Base-by-base conservation (phyloP, 2,329 filamentous ascomycete species). In the Neonectria magnoliae region DNA sequence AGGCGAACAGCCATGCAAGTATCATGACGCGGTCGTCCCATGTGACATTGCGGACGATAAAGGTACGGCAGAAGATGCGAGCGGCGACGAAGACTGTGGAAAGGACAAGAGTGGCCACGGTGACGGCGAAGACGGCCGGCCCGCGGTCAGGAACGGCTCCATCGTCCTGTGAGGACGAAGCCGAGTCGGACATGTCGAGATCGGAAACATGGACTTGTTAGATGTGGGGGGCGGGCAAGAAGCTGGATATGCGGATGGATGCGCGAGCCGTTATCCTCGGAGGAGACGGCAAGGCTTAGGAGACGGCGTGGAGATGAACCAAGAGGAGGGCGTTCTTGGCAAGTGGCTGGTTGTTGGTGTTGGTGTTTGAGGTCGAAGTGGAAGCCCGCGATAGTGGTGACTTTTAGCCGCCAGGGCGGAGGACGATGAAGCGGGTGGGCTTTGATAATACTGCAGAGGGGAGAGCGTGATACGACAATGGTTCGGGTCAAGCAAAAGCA, bases 21-120 rank as follows among this genome's bases (percentile, higher is more conserved):
- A 93, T 78, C 78, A 97, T 96, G 72, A 92, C 87, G 78, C 90
- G 91, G 82, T 97, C 94, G 79, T 97, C 93, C 82, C 87, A 87
- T 60, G 86, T 89, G 56, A 93, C 80, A 59, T 86, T 89, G 70
- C 87, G 88, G 60, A 97, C 90, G 54, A 98, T 90, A 51, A 86
- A 88, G 54, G 87, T 84, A 29, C 94, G 87, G 65, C 92, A 93
- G 45, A 93, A 80, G 70, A 97, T 83, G 59, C 94, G 89, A 38
- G 92, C 85, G 45, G 84, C 83, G 70, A 97, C 92, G 76, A 97
- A 95, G 59, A 91, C 74, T 42, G 91, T 91, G 56, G 92, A 89
- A 57, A 94, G 77, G 22, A 85, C 85, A 66, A 94, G 85, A 56
- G 91, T 92, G 20, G 85, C 82, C 7, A 87, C 86, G n/a, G 90